Evolutionary conservation across 1,284 basidiomycete genomes (phyloP).

Genomic region (Boletus semigastroideus): DNA sequence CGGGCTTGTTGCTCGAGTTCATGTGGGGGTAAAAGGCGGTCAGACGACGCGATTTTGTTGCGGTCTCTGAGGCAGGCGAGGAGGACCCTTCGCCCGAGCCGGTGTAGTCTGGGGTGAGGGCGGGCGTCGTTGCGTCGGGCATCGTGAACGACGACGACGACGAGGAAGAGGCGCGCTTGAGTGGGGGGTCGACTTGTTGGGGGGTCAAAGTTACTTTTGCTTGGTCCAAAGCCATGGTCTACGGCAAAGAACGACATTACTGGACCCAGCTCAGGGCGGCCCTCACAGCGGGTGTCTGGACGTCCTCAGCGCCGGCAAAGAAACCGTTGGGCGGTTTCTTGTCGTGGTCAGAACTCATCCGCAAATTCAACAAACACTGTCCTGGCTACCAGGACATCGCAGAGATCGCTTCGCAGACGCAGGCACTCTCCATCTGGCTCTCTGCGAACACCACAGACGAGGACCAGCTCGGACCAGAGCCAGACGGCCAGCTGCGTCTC

Average conservation of each 20-base stretch:
- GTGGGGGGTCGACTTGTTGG: neutral
- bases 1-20: constrained; percentile 65
- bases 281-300: constrained; percentile 71
- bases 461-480: constrained; percentile 36
- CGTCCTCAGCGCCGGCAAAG: constrained; percentile 57
- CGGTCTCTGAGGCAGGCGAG: constrained; percentile 21
- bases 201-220: constrained; percentile 6
- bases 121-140: constrained; percentile 43
- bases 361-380: constrained; percentile 90
- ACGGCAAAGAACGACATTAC: constrained; percentile 70
- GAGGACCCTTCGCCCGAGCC: constrained; percentile 34
- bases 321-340: constrained; percentile 57
- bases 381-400: constrained; percentile 57
- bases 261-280: constrained; percentile 68
- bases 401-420: constrained; percentile 66
- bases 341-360: constrained; percentile 77
- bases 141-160: constrained; percentile 28
- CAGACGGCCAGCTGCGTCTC: constrained; percentile 43
- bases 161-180: constrained; percentile 1
- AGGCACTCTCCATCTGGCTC: constrained; percentile 61
- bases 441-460: constrained; percentile 42
- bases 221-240: too few relatives aligned
- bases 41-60: constrained; percentile 44
- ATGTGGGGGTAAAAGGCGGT: constrained; percentile 76
- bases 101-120: constrained; percentile 53